A percentile compares a stretch with the other conserved stretches of the same genome.
Conservation (phyloP, 2,329 filamentous ascomycete genomes). For the Aspergillus floridensis region DNA sequence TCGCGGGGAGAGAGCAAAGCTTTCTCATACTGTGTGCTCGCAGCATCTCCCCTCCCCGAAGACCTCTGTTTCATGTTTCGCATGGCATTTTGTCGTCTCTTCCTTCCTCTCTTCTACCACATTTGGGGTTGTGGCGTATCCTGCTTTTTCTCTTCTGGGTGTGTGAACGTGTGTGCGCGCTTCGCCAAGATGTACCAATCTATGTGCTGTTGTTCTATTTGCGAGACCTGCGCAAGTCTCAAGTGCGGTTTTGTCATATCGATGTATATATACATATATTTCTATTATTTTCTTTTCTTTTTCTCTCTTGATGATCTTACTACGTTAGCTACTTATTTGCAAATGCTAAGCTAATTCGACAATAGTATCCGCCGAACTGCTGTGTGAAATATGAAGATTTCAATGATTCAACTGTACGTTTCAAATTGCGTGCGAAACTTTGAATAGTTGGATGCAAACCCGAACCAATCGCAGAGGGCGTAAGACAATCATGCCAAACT, state of each 20-base stretch:
- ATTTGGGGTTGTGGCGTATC: conserved; percentile 33
- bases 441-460: not conserved
- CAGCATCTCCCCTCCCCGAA: not conserved
- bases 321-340: not conserved
- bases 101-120: conserved; percentile 18
- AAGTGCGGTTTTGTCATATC: conserved; percentile 25
- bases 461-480: not conserved
- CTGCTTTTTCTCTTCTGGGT: conserved; percentile 15
- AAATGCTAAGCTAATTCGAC: not conserved
- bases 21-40: not conserved
- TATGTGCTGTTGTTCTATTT: conserved; percentile 1
- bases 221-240: conserved; percentile 4
- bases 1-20: not conserved
- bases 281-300: not conserved
- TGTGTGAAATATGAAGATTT: not conserved
- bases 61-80: conserved; percentile 5
- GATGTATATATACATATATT: conserved; percentile 30
- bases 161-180: not conserved
- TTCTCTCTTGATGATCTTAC: conserved; percentile 6
- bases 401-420: not conserved
- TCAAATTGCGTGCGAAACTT: not conserved
- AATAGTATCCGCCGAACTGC: not conserved
- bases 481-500: not conserved
- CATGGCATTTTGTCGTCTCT: conserved; percentile 13
- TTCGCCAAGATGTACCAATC: not conserved